Base-by-base conservation (phyloP, 139 green algal genomes). In the Volvox reticuliferus region DNA sequence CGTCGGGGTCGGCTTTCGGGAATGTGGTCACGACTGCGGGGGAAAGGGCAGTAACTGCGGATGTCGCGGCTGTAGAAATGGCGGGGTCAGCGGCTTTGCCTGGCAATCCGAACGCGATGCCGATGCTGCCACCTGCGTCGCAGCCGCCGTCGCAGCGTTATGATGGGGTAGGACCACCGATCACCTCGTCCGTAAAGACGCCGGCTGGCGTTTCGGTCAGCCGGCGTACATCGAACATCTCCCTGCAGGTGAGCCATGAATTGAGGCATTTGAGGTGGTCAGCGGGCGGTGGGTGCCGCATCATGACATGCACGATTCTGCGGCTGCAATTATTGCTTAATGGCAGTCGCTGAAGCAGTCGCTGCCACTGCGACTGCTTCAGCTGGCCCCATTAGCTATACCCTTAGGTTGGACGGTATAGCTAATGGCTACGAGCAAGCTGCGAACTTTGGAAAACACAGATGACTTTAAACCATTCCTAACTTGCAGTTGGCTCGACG, bases 211-310 rank as follows among this genome's bases (percentile, higher is more conserved):
- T 9, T 22, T 26, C 33, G 18, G 21, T 79, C 32, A 37, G 65
- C 22, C 82, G 82, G 13, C 82, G 85, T 0, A 71, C 44, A 6
- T 89, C 85, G 5, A 67, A 55, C 36, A 62, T 89, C 18, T 89
- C 85, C 18, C 85, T 89, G 14, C 85, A 89, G 85, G 85, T 88
- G 35, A 0, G 82, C 28, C n/a, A 36, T 17, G 44, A 9, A 55
- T 55, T 55, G 44, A 9, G 44, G 44, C 5, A 55, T 55, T 55
- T 5, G 44, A 55, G 44, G 5, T 55, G 44, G 44, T 55, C 44
- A 55, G 44, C 44, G 44, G 44, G 44, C 44, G 9, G 9, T 55
- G 44, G 44, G 44, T 55, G 44, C 44, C 9, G 44, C 44, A 55
- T 55, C 9, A 9, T 55, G 9, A 55, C 5, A 14, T 5, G 9